A percentile compares a stretch with the other conserved stretches of the same genome.
These are phyloP conservation scores for Sporobolomyces roseus DNA, from an alignment of 768 basidiomycete genomes.

Conservation along the genomic window DNA sequence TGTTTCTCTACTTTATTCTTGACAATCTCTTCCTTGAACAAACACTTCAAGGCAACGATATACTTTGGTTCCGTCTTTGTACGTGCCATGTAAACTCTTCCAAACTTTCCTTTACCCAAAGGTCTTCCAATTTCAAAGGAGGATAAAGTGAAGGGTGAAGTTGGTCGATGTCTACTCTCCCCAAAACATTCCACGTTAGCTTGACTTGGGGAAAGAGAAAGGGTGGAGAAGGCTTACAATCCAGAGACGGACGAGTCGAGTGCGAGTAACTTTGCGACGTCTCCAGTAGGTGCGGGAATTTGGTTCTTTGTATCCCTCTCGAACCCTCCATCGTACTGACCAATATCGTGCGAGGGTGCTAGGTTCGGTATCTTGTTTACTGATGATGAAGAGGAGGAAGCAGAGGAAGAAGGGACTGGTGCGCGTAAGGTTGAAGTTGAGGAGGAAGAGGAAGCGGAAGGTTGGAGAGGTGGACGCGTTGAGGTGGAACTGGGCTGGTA, in stretches of 20 bases:
- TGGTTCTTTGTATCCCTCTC: constrained; percentile 69
- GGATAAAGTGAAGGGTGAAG: constrained; percentile 57
- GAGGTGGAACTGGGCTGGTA: constrained; percentile 10
- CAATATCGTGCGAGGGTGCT: constrained; percentile 53
- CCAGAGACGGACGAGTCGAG: constrained; percentile 65
- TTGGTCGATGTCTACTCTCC: constrained; percentile 16
- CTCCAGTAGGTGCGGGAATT: constrained; percentile 57
- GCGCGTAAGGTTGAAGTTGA: constrained; percentile 3
- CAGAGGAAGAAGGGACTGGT: not conserved
- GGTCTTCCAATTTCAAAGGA: constrained; percentile 92
- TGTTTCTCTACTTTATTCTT: constrained; percentile 91
- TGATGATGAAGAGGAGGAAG: no score
- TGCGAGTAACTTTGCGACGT: constrained; percentile 74
- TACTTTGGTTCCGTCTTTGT: constrained; percentile 82
- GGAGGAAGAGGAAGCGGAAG: not conserved
- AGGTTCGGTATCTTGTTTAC: not conserved
- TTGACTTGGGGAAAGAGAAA: not conserved
- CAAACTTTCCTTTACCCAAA: constrained; percentile 98
- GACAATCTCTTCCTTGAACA: constrained; percentile 95
- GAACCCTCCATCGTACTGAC: constrained; percentile 93
- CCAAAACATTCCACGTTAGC: no score
- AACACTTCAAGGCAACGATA: constrained; percentile 92
- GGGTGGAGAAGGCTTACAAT: not conserved
- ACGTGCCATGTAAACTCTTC: constrained; percentile 95
- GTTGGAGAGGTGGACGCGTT: not conserved